phyloP scores from a whole-genome alignment of 108 stramenopile genomes.

The Cyclotella choctawhatcheeana region DNA sequence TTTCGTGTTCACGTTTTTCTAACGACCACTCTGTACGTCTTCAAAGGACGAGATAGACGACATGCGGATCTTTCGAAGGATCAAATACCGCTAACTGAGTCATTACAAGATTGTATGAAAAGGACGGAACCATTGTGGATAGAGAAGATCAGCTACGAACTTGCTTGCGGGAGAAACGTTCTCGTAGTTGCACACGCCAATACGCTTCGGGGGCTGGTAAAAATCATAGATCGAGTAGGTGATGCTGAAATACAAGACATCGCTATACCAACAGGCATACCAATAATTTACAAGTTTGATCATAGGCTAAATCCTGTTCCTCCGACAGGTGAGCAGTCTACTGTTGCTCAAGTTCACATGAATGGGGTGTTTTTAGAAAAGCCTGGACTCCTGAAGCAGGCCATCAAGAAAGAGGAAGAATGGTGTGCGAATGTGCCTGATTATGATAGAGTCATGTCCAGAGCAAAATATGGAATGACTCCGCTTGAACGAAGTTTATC shows the following conservation, averaged over 20 bases:
- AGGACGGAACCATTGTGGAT: slow-evolving; percentile 89
- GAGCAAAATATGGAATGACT: slow-evolving; percentile 53
- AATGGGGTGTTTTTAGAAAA: slow-evolving; percentile 87
- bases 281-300: slow-evolving; percentile 94
- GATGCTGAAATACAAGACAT: slow-evolving; percentile 87
- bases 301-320: slow-evolving; percentile 63
- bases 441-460: slow-evolving; percentile 71
- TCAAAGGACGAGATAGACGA: slow-evolving; percentile 81
- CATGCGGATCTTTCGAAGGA: slow-evolving; percentile 79
- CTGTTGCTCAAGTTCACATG: slow-evolving; percentile 77
- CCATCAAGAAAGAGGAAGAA: slow-evolving; percentile 83
- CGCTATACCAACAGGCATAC: slow-evolving; percentile 95
- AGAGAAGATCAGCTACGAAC: slow-evolving; percentile 79
- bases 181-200: slow-evolving; percentile 95
- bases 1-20: too few relatives aligned
- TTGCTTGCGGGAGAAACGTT: slow-evolving; percentile 87
- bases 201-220: slow-evolving; percentile 80
- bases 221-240: slow-evolving; percentile 71
- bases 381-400: slow-evolving; percentile 85
- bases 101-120: slow-evolving; percentile 88
- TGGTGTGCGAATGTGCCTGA: slow-evolving; percentile 81
- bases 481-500: slow-evolving; percentile 71
- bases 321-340: slow-evolving; percentile 56
- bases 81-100: slow-evolving; percentile 90
- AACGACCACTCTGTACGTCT: too few relatives aligned